These are phyloP conservation scores for Quercus robur DNA, from an alignment of 306 rosid genomes.

Conservation along the genomic window DNA sequence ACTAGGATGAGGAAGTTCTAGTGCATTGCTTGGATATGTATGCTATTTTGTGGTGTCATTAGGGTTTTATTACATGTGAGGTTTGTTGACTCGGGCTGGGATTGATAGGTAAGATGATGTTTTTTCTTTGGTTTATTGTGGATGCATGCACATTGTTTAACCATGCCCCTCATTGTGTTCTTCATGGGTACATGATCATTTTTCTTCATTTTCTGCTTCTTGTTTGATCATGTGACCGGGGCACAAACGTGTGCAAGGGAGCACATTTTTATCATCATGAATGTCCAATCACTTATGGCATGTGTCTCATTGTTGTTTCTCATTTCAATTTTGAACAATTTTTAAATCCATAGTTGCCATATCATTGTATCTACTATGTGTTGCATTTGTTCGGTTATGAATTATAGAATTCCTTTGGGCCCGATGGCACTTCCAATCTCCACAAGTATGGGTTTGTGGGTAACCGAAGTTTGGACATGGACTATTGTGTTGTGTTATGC, in stretches of 20 bases:
- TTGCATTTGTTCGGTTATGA: not conserved
- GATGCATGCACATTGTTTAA: not conserved
- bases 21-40: not conserved
- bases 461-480: no score
- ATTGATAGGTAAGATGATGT: not conserved
- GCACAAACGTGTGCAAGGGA: not conserved
- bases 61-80: not conserved
- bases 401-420: not conserved
- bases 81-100: not conserved
- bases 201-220: not conserved
- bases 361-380: no score
- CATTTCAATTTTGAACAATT: not conserved
- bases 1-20: not conserved
- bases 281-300: not conserved
- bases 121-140: not conserved
- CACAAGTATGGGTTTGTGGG: no score
- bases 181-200: not conserved
- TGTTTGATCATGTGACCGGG: not conserved
- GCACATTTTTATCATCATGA: not conserved
- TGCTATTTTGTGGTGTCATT: not conserved
- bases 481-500: no score
- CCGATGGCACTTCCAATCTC: not conserved
- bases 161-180: not conserved
- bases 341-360: not conserved
- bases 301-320: not conserved